Evolutionary conservation across 1,284 basidiomycete species (phyloP), one percentile per base, ranked within the genome.

Genomic region (Leccinum subrobustum): DNA sequence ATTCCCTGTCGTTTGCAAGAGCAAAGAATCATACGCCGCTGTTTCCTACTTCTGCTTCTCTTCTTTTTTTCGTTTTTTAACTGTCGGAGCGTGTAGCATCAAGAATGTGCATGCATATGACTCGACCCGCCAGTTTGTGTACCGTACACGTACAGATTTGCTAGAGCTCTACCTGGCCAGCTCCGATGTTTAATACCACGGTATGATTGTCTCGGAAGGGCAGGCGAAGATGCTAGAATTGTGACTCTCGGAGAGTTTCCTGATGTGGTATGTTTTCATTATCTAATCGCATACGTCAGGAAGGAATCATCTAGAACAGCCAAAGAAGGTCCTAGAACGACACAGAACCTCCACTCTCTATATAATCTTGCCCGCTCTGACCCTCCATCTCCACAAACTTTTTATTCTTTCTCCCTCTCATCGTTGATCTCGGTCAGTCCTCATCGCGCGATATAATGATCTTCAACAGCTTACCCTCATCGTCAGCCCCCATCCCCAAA

Each of bases 271-370:
- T 27, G 50, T 29, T 60, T 68, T 58, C 61, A 69, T 73, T 76
- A 73, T 64, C 64, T 76, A 73, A 76, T 70, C 67, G 53, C n/a
- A 35, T 72, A 68, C 64, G 66, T 72, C 70, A 72, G 62, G 57
- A 53, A 57, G 60, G 71, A 78, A 76, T 51, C 67, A n/a, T 68
- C 68, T 70, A 68, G 77, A 78, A 79, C 59, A 50, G 54, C 35
- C 58, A 68, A 51, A 64, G 76, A 78, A 78, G 61, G 67, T 73
- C 67, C 77, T 77, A 56, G 78, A 79, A 78, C 61, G 63, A 61
- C 54, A 56, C 61, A 64, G 76, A 79, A 78, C 57, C 59, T 64
- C 61, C 63, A 47, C 50, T 25, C 55, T 54, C 53, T 75, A 76
- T 77, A 78, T 72, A 78, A 71, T 62, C 70, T 64, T 33, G 25